Conservation (phyloP, 345 rosid genomes). For the Cardamine chenopodiifolia region DNA sequence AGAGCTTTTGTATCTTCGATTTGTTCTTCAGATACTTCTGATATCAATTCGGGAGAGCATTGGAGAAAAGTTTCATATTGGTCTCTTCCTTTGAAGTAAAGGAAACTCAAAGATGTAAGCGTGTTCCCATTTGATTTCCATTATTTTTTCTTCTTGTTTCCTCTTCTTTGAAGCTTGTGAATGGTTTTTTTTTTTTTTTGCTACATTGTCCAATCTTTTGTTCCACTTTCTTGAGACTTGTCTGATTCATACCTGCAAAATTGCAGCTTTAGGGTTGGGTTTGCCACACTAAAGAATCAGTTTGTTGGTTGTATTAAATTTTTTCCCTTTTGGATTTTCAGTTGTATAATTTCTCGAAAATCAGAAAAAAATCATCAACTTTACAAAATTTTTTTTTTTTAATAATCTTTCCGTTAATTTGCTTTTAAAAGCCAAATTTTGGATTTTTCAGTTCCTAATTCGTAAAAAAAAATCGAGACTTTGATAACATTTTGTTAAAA, state of each 20-base stretch:
- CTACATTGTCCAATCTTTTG: slow-evolving; percentile 28
- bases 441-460: neutral
- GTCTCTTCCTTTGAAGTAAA: slow-evolving; percentile 12
- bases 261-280: slow-evolving; percentile 28
- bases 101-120: slow-evolving; percentile 40
- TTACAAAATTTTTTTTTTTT: neutral
- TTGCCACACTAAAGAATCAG: slow-evolving; percentile 22
- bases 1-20: slow-evolving; percentile 21
- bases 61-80: slow-evolving; percentile 26
- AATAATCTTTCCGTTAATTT: neutral
- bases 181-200: neutral
- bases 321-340: slow-evolving; percentile 2
- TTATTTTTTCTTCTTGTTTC: slow-evolving; percentile 19
- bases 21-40: slow-evolving; percentile 28
- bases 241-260: slow-evolving; percentile 39
- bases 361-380: neutral
- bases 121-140: slow-evolving; percentile 28
- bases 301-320: slow-evolving; percentile 36
- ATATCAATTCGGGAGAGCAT: slow-evolving; percentile 27
- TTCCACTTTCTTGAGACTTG: slow-evolving; percentile 22
- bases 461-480: neutral
- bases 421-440: neutral
- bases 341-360: slow-evolving; percentile 25
- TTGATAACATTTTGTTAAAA: neutral
- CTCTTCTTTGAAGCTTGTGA: slow-evolving; percentile 35